Percentiles rank a stretch among this genome's conserved stretches.
Evolutionary conservation across 2,329 filamentous ascomycete species (phyloP).

Genomic region (Aspergillus pseudoviridinutans): DNA sequence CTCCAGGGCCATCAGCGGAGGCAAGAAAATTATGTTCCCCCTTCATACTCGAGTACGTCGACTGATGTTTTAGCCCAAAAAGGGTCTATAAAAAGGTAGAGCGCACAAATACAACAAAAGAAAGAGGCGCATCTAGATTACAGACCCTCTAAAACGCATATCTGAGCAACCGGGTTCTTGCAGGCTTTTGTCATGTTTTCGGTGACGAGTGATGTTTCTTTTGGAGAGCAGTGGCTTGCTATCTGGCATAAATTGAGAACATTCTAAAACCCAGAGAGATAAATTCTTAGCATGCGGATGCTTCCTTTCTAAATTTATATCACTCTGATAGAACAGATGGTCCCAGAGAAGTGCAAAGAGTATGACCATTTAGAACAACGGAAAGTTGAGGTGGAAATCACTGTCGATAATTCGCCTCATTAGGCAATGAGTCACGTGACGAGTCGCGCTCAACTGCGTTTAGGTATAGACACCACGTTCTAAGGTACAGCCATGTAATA

Average conservation of each 20-base stretch:
- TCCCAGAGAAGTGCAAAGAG: not conserved
- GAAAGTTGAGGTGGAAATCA: not conserved
- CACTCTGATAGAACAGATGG: not conserved
- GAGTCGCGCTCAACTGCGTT: not conserved
- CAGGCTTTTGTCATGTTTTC: not conserved
- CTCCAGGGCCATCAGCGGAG: constrained; percentile 5
- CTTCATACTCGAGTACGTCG: constrained; percentile 15
- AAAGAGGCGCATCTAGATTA: not conserved
- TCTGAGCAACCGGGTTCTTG: not conserved
- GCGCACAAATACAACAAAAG: not conserved
- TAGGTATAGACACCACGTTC: not conserved
- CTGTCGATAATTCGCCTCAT: not conserved
- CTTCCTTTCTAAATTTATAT: not conserved
- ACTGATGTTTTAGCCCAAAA: not conserved
- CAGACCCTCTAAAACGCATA: not conserved
- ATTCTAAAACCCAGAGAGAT: not conserved
- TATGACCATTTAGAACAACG: not conserved
- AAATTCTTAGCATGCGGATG: not conserved
- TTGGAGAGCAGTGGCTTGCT: not conserved
- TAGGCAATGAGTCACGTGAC: constrained; percentile 4
- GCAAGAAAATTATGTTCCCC: constrained; percentile 20
- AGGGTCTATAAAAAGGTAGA: not conserved
- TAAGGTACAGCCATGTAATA: not conserved
- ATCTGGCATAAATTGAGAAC: not conserved
- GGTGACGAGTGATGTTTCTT: not conserved